Base-by-base conservation (phyloP, 1,284 basidiomycete genomes). In the Fomes fomentarius region DNA sequence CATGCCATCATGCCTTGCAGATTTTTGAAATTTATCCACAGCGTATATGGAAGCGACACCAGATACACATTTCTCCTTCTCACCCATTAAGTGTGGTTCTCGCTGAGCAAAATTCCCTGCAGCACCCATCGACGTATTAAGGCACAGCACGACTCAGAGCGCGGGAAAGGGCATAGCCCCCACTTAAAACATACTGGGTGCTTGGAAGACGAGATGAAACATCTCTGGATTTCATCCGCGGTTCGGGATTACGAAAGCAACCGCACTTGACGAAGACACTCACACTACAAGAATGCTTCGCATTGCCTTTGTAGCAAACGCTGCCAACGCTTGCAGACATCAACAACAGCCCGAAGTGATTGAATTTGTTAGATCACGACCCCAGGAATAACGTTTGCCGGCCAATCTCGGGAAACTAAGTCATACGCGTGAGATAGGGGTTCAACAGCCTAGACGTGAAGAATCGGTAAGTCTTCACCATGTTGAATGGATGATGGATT, bases 231-330 rank as follows among this genome's bases (percentile, higher is more conserved):
- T 43, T 30, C 34, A 5, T 17, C 42, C 38, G 14, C 28, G n/a
- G 17, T n/a, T 11, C 24, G 47, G 37, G 7, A 38, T 54, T 50
- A 54, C 47, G 47, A 31, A 35, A 54, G 35, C 37, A 15, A n/a
- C 53, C 43, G 47, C n/a, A 25, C 11, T 30, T 9, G 15, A 39
- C 51, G 51, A 34, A 30, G 33, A 14, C 46, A 41, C 46, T 48
- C 52, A 42, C 46, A 40, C 25, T 39, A 31, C 37, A 30, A 14
- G 12, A n/a, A 24, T n/a, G 40, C 19, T 39, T 15, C 21, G 31
- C 26, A n/a, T n/a, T n/a, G n/a, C n/a, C n/a, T n/a, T n/a, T n/a
- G n/a, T n/a, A n/a, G n/a, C n/a, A n/a, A n/a, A n/a, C n/a, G 21
- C 44, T 19, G n/a, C 24, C 24, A 38, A 26, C 49, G 41, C 30